Conservation (phyloP, 306 rosid genomes). For the Sophora flavescens region DNA sequence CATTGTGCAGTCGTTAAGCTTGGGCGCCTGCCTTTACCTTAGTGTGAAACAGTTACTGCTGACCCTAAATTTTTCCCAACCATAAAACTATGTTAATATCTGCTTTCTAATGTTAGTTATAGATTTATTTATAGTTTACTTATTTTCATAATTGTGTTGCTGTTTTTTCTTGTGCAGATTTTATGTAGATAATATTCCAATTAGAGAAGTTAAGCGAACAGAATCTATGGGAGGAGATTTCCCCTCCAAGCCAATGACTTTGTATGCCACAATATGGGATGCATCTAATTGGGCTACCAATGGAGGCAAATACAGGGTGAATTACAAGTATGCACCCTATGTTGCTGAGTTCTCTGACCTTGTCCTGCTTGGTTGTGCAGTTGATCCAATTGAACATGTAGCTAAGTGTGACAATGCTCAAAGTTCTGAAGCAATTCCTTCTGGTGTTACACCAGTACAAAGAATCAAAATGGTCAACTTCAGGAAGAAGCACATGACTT, state of each 20-base stretch:
- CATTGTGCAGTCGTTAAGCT: background rate
- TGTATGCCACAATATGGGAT: slow-evolving; percentile 98
- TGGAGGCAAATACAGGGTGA: slow-evolving; percentile 92
- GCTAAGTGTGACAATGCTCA: slow-evolving; percentile 58
- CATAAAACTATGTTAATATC: background rate
- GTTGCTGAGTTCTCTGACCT: slow-evolving; percentile 74
- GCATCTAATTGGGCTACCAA: slow-evolving; percentile 98
- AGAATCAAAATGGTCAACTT: slow-evolving; percentile 77
- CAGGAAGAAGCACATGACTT: slow-evolving; percentile 87
- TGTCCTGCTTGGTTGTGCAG: slow-evolving; percentile 85
- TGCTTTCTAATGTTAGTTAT: background rate
- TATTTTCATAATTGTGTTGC: slow-evolving; percentile 28
- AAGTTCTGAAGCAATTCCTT: slow-evolving; percentile 57
- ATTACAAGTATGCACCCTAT: slow-evolving; percentile 93
- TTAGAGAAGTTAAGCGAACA: slow-evolving; percentile 74
- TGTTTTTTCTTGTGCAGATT: slow-evolving; percentile 61
- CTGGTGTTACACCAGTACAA: slow-evolving; percentile 57
- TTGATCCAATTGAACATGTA: slow-evolving; percentile 73
- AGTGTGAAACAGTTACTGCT: no score
- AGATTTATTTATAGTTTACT: background rate
- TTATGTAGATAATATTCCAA: slow-evolving; percentile 84
- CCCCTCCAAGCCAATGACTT: slow-evolving; percentile 93
- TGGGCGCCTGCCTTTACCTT: background rate
- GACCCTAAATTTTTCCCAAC: no score
- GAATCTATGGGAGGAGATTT: slow-evolving; percentile 85